Evolutionary conservation across 2,329 filamentous ascomycete genomes (phyloP).

Genomic region (Epicoccum sorghinum): DNA sequence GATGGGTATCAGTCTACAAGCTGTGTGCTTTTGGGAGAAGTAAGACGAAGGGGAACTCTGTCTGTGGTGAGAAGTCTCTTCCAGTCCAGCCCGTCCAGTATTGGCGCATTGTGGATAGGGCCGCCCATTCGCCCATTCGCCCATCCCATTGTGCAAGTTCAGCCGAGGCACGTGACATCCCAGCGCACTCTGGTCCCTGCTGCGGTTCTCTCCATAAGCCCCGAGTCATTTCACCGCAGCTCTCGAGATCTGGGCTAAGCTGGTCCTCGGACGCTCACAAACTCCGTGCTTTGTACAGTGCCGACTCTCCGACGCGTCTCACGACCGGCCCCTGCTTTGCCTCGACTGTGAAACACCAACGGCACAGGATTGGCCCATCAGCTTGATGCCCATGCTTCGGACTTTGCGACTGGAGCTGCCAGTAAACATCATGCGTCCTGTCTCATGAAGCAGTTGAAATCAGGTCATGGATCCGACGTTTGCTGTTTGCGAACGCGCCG

Average conservation of each 20-base stretch:
- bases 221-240: neutral
- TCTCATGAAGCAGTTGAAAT: conserved; percentile 26
- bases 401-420: conserved; percentile 21
- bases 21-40: neutral
- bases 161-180: conserved; percentile 11
- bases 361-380: conserved; percentile 22
- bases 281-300: conserved; percentile 5
- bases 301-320: conserved; percentile 25
- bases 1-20: conserved; percentile 3
- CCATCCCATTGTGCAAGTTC: conserved; percentile 1
- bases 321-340: conserved; percentile 31
- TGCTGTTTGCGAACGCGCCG: conserved; percentile 31
- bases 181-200: neutral
- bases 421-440: conserved; percentile 18
- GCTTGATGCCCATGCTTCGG: conserved; percentile 15
- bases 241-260: neutral
- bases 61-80: conserved; percentile 13
- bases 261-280: neutral
- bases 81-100: neutral
- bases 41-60: neutral
- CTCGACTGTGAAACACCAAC: conserved; percentile 30
- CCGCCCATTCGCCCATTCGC: neutral
- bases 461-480: conserved; percentile 32
- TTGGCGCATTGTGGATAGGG: conserved; percentile 8
- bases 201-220: neutral